A percentile compares a stretch with the other conserved stretches of the same genome.
Evolutionary conservation across 176 grass and related monocot species (phyloP).

Genomic region (Bothriochloa decipiens): DNA sequence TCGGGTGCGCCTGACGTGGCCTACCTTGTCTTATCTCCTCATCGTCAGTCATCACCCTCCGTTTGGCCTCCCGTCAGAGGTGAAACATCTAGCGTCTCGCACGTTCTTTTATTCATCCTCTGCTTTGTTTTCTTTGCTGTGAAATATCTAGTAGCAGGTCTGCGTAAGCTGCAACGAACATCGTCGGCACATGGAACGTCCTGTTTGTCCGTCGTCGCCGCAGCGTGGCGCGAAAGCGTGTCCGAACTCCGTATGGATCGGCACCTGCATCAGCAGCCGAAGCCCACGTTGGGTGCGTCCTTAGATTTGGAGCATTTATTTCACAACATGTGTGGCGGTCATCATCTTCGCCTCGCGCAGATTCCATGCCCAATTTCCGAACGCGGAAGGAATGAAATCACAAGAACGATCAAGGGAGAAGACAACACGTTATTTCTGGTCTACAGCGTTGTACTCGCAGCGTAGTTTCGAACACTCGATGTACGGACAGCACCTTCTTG

Average conservation of each 20-base stretch:
- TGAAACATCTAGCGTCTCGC: constrained; percentile 11
- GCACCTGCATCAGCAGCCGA: background rate
- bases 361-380: background rate
- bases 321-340: background rate
- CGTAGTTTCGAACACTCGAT: background rate
- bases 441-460: too few species aligned
- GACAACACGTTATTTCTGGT: background rate
- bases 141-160: background rate
- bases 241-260: background rate
- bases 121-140: background rate
- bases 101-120: background rate
- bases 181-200: constrained; percentile 10
- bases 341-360: background rate
- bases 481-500: too few species aligned
- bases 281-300: background rate
- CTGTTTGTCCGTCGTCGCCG: background rate
- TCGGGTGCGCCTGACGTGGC: constrained; percentile 27
- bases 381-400: background rate
- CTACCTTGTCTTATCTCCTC: constrained; percentile 11
- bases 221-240: background rate
- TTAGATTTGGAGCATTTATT: constrained; percentile 10
- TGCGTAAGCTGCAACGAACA: background rate
- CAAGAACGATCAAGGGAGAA: background rate
- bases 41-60: background rate
- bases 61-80: constrained; percentile 3